A percentile compares a stretch with the other conserved stretches of the same genome.
Conservation (phyloP, 495 filamentous ascomycete species). For the Eremomyces bilateralis region DNA sequence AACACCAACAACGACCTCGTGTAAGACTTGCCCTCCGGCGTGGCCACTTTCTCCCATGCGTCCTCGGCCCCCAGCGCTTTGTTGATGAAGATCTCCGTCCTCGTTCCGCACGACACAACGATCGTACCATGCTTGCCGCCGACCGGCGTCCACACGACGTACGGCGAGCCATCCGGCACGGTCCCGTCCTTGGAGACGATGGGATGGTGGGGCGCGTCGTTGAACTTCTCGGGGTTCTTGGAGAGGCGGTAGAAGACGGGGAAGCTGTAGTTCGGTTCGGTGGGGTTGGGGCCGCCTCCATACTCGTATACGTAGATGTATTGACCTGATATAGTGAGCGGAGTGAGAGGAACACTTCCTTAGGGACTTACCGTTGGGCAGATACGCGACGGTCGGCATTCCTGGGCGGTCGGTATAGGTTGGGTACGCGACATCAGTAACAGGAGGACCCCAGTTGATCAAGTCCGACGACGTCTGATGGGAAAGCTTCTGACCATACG, state of each 20-base stretch:
- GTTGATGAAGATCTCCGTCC: slow-evolving; percentile 35
- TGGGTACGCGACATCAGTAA: slow-evolving; percentile 38
- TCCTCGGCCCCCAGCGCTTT: slow-evolving; percentile 27
- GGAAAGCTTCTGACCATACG: slow-evolving; percentile 42
- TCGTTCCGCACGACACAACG: slow-evolving; percentile 30
- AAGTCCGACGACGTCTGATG: slow-evolving; percentile 38
- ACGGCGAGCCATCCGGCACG: slow-evolving; percentile 25
- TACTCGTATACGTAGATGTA: slow-evolving; percentile 22
- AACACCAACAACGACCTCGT: too few relatives aligned
- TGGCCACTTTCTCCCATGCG: too few relatives aligned
- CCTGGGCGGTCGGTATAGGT: slow-evolving; percentile 42
- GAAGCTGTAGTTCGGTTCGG: slow-evolving; percentile 26
- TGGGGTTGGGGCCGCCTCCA: slow-evolving; percentile 26
- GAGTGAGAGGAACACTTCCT: too few relatives aligned
- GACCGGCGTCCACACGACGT: slow-evolving; percentile 17
- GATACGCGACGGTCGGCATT: slow-evolving; percentile 38
- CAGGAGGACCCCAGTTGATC: slow-evolving; percentile 31
- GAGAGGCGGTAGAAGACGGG: slow-evolving; percentile 35
- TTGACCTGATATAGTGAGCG: too few relatives aligned
- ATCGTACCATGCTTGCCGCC: slow-evolving; percentile 17
- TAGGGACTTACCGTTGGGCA: slow-evolving; percentile 39
- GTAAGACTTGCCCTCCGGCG: too few relatives aligned
- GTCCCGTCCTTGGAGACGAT: slow-evolving; percentile 27
- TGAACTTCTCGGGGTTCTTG: slow-evolving; percentile 30
- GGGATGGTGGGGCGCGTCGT: slow-evolving; percentile 19